Evolutionary conservation across 768 basidiomycete species (phyloP), one percentile per base, ranked within the genome.

Genomic region (Pholiota conissans): DNA sequence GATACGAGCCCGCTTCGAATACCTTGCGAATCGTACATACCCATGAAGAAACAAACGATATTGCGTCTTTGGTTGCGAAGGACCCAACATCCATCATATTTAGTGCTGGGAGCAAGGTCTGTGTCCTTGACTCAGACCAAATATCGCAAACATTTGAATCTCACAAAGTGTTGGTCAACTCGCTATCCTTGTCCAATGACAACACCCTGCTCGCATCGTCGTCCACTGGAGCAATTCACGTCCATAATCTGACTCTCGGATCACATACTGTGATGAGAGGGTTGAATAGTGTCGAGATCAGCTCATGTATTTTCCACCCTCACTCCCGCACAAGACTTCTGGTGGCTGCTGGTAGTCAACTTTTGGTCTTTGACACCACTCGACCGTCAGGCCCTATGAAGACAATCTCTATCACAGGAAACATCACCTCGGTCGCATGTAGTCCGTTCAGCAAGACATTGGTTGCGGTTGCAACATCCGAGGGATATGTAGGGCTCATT

Each of bases 381-480:
- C 79, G 82, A 11, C 81, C 85, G 8, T 81, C 83, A 20, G 73
- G 73, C 5, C 85, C 89, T 9, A 49, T 76, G 26, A 89, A 85
- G 68, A 72, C 71, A 0, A 71, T 90, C 34, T 61, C 71, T 16
- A 60, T 65, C 3, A 64, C 71, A 0, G 84, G 84, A 7, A 69
- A 80, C n/a, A 78, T 91, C 22, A 69, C 81, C 3, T 79, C 79
- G 11, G 68, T 90, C 8, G 76, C 83, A 6, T 84, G 82, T 59
- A 90, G 89, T 60, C 88, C 90, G 6, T 91, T 90, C 69, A 90
- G 89, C 71, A 90, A 86, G 73, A 86, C 85, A 2, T 72, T 91
- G 30, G 75, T 87, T 24, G 85, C 85, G 2, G 79, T 80, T 40
- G 83, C 80, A 1, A 85, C 79, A 39, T 73, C 79, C 11, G 74